phyloP scores from a whole-genome alignment of 2,329 filamentous ascomycete genomes.

The Alternaria atra region DNA sequence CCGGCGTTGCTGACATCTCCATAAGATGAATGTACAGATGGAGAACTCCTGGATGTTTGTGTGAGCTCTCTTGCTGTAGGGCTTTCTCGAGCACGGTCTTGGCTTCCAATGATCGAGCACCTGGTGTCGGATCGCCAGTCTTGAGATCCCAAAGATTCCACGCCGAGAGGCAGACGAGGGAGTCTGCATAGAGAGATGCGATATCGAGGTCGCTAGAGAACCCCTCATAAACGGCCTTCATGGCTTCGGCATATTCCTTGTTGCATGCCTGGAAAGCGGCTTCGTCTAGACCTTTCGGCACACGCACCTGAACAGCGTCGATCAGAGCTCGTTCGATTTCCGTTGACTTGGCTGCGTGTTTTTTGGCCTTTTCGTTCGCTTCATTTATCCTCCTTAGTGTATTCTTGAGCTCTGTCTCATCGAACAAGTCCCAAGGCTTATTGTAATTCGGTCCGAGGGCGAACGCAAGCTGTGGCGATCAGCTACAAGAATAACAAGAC shows the following conservation, averaged over 20 bases:
- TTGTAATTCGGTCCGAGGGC: slow-evolving; percentile 80
- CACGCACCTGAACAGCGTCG: slow-evolving; percentile 61
- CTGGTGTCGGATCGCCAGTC: slow-evolving; percentile 65
- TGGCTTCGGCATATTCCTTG: slow-evolving; percentile 67
- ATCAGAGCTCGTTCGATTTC: slow-evolving; percentile 70
- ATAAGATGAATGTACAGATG: slow-evolving; percentile 82
- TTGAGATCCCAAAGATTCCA: slow-evolving; percentile 71
- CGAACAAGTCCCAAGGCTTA: slow-evolving; percentile 79
- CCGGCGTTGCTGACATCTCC: slow-evolving; percentile 76
- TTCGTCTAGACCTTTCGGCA: slow-evolving; percentile 56
- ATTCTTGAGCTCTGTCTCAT: slow-evolving; percentile 64
- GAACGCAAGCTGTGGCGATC: slow-evolving; percentile 62
- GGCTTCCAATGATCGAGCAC: slow-evolving; percentile 66
- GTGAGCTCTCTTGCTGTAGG: slow-evolving; percentile 59
- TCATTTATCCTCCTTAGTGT: slow-evolving; percentile 61
- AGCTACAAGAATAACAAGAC: slow-evolving; percentile 43
- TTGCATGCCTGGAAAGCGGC: slow-evolving; percentile 64
- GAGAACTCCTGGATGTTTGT: slow-evolving; percentile 72
- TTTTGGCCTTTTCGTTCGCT: slow-evolving; percentile 58
- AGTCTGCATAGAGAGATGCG: slow-evolving; percentile 69
- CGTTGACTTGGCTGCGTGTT: slow-evolving; percentile 48
- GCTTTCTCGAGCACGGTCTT: slow-evolving; percentile 68
- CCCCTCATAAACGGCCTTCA: slow-evolving; percentile 63
- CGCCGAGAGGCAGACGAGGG: slow-evolving; percentile 71
- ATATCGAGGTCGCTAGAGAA: slow-evolving; percentile 70